Base-by-base conservation (phyloP, 169 alveolate genomes). In the Sarcocystis neurona region DNA sequence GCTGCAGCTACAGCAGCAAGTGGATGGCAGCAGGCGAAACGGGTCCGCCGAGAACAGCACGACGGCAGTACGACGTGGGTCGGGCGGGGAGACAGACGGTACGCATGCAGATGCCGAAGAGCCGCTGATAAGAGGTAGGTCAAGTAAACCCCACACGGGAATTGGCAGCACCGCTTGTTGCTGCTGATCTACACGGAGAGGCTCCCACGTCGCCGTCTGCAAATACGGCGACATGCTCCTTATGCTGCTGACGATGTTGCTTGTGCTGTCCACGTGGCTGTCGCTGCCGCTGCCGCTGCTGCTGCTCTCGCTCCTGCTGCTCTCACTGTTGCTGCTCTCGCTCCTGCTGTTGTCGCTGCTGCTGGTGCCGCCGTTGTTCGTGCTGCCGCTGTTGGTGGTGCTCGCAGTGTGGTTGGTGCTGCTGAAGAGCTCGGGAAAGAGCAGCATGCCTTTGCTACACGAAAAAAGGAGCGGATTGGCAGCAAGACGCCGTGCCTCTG, bases 141-240 rank as follows among this genome's bases (percentile, higher is more conserved):
- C 78, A 18, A 85, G 90, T 30, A 85, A 72, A 34, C 90, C 68
- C 90, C 90, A 85, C 39, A 75, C 75, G 46, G 90, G 82, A 3
- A 85, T 5, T 3, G 90, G 90, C 44, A 85, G 78, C 53, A 85
- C 72, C 32, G 90, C n/a, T n/a, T n/a, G n/a, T n/a, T n/a, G n/a
- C n/a, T n/a, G n/a, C n/a, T n/a, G n/a, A n/a, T n/a, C n/a, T n/a
- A n/a, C n/a, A n/a, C n/a, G n/a, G n/a, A n/a, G n/a, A n/a, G n/a
- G n/a, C n/a, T n/a, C n/a, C n/a, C n/a, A n/a, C n/a, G n/a, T n/a
- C n/a, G n/a, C n/a, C n/a, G n/a, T n/a, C n/a, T n/a, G n/a, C n/a
- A n/a, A n/a, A n/a, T n/a, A n/a, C n/a, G n/a, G n/a, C n/a, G n/a
- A n/a, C n/a, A n/a, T n/a, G n/a, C n/a, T n/a, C n/a, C n/a, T n/a